Conservation (phyloP, 768 basidiomycete genomes). For the Butyriboletus loyo region DNA sequence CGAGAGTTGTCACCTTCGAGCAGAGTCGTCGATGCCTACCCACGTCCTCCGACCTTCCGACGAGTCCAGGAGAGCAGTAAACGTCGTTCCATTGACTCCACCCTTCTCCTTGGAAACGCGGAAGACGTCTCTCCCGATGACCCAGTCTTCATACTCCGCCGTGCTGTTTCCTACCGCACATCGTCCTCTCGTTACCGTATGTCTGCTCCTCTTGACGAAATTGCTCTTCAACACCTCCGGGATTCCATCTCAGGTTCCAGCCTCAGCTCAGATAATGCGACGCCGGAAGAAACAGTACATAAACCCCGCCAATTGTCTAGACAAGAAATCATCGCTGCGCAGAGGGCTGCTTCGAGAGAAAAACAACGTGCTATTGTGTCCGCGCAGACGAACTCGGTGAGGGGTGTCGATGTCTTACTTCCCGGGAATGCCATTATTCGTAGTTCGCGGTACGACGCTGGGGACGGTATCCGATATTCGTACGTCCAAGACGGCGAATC, state of each 20-base stretch:
- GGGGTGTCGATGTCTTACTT: constrained; percentile 86
- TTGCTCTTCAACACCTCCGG: constrained; percentile 69
- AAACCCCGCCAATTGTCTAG: constrained; percentile 51
- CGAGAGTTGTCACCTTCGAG: constrained; percentile 74
- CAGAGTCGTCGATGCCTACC: constrained; percentile 81
- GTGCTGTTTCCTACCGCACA: constrained; percentile 70
- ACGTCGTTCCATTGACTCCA: constrained; percentile 85
- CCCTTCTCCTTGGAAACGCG: constrained; percentile 60
- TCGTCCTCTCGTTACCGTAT: constrained; percentile 67
- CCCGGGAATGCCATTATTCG: constrained; percentile 84
- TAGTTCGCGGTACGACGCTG: constrained; percentile 69
- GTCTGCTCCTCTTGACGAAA: constrained; percentile 79
- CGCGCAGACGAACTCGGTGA: constrained; percentile 77
- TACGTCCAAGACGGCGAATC: constrained; percentile 93
- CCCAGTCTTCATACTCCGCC: constrained; percentile 86
- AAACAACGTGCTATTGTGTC: constrained; percentile 84
- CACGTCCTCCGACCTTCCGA: constrained; percentile 68
- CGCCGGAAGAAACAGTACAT: constrained; percentile 29
- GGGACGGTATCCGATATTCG: constrained; percentile 84
- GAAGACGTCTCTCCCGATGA: constrained; percentile 82
- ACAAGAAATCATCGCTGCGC: constrained; percentile 91
- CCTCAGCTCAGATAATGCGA: constrained; percentile 44
- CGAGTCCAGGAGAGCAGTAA: constrained; percentile 57
- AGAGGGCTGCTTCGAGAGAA: constrained; percentile 81
- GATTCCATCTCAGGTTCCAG: constrained; percentile 62